Base-by-base conservation (phyloP, 202 grass and related monocot genomes). In the Carex arenaria region DNA sequence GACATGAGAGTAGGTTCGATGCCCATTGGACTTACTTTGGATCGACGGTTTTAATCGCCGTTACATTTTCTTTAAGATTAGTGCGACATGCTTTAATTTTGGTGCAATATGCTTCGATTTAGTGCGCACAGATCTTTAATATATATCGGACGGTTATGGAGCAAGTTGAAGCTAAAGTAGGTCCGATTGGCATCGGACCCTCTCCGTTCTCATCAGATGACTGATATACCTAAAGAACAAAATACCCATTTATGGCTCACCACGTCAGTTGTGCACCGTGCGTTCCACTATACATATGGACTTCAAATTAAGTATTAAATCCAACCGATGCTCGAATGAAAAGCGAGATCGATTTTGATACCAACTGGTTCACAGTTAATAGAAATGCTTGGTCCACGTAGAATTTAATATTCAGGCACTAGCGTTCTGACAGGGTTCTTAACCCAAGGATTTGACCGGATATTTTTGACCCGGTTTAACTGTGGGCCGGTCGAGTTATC, bases 391-490 rank as follows among this genome's bases (percentile, higher is more conserved):
- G 65, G 80, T 82, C 80, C 61, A 82, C 11, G 49, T 54, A 22
- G 80, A 69, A 57, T 82, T 82, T 68, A 82, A 69, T 69, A 82
- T 82, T 15, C 45, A 69, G 52, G 80, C 80, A 82, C 60, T 7
- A 20, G 38, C 40, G 7, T 32, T 82, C 80, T 82, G 80, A 82
- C 80, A 82, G 56, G 80, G 80, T 70, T 49, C 80, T 57, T 69
- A 70, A 70, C 64, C 80, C 80, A 52, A 82, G 38, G 80, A 82
- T 53, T 82, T 82, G 80, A 82, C 80, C 63, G 64, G 64, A 55
- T 69, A 67, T 82, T 82, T 67, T 82, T 82, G 60, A 82, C 80
- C 80, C 80, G 64, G 80, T 82, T 56, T 82, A 82, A 82, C 80
- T 82, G 63, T 57, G 30, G 18, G 20, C 80, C 79, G 79, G 80